Base-by-base conservation (phyloP, 306 rosid genomes). In the Myrica gale region DNA sequence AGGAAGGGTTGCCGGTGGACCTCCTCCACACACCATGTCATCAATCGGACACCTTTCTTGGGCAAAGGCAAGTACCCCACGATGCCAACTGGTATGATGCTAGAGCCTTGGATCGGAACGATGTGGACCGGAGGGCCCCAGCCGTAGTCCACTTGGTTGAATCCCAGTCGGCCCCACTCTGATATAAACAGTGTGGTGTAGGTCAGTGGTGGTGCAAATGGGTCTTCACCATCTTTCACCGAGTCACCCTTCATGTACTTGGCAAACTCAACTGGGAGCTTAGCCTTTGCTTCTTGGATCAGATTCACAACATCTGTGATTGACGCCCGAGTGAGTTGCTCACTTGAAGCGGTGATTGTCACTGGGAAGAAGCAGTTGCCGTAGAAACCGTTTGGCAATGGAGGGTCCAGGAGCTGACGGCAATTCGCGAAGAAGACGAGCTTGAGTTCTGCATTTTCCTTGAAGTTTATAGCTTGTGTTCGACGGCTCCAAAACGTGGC, bases 301-400 rank as follows among this genome's bases (percentile, higher is more conserved):
- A 90, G 12, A 62, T 82, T 78, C 78, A 90, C 91, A 54, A 87
- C 89, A 4, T 83, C 91, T 53, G 69, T 9, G 1, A 74, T 26
- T 0, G 80, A 8, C 9, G 85, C 74, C 23, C 43, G 46, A n/a
- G 55, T 57, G 5, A 90, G 85, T 6, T 39, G 21, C 52, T 76
- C 80, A 5, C 78, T 70, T 0, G 89, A 71, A 6, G 87, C 73
- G 1, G 82, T 85, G 2, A 84, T 77, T 0, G 79, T 81, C 51
- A 90, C 90, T 0, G 96, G 98, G 80, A 93, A 93, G 90, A 93
- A 89, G 43, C 98, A 90, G 58, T 93, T 93, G 0, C 96, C 98
- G 19, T 93, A 93, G 88, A 93, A 93, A 21, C 96, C 98, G 6
- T 79, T 12, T 3, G 98, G 90, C 47, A 90, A 76, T 1, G 95